phyloP scores from a whole-genome alignment of 345 rosid species.

The Mercurialis annua region DNA sequence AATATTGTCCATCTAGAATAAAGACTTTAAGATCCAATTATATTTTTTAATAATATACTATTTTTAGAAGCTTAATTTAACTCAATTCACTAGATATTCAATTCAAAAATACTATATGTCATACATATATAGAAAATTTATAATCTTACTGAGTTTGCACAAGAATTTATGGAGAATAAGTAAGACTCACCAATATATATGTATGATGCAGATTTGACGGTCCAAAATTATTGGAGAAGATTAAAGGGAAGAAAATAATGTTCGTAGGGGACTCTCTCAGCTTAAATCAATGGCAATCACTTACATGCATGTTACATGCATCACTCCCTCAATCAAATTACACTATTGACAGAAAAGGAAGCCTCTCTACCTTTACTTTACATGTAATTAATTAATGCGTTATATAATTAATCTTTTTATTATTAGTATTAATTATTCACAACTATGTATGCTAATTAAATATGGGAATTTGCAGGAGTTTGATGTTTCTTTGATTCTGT shows the following conservation, averaged over 20 bases:
- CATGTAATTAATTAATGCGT: slow-evolving; percentile 23
- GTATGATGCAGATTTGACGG: slow-evolving; percentile 54
- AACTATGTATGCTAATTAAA: background rate
- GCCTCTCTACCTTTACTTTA: slow-evolving; percentile 46
- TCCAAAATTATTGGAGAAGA: slow-evolving; percentile 40
- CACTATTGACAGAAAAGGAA: slow-evolving; percentile 38
- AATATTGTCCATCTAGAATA: no score
- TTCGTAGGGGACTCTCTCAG: slow-evolving; percentile 82
- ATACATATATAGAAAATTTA: no score
- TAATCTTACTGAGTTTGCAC: no score
- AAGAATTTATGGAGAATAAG: no score
- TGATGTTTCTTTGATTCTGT: slow-evolving; percentile 46
- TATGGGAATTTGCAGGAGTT: slow-evolving; percentile 46
- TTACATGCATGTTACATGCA: slow-evolving; percentile 68
- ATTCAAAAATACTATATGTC: no score
- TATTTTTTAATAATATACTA: no score
- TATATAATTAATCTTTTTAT: no score
- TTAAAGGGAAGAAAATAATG: slow-evolving; percentile 63
- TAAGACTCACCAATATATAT: no score
- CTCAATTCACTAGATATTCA: no score
- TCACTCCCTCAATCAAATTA: slow-evolving; percentile 42
- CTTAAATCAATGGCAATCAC: slow-evolving; percentile 75
- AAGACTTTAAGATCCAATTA: no score
- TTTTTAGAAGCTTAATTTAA: no score
- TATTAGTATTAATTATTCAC: no score